A percentile compares a stretch with the other conserved stretches of the same genome.
These are phyloP conservation scores for Coprinopsis cinerea DNA, from an alignment of 768 basidiomycete genomes.

Conservation along the genomic window DNA sequence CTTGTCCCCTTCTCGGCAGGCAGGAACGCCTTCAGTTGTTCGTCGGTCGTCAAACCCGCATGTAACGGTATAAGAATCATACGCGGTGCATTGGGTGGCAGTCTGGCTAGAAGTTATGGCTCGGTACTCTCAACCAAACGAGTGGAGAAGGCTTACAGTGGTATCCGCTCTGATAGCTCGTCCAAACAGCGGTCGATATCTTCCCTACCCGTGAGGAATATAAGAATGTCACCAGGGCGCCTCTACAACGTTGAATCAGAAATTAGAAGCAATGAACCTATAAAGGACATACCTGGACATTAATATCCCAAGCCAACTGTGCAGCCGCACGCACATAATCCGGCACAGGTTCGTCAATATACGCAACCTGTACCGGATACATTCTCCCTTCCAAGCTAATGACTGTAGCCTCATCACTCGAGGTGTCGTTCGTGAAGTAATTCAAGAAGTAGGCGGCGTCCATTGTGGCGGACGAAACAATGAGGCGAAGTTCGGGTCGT, in stretches of 20 bases:
- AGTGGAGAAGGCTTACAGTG: constrained; percentile 46
- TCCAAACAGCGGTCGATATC: constrained; percentile 91
- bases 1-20: constrained; percentile 67
- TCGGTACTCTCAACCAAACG: constrained; percentile 4
- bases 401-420: constrained; percentile 70
- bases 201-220: constrained; percentile 93
- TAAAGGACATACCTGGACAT: constrained; percentile 52
- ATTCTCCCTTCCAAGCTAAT: constrained; percentile 90
- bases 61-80: constrained; percentile 75
- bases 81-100: constrained; percentile 48
- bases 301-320: constrained; percentile 78
- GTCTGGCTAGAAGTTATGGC: constrained; percentile 25
- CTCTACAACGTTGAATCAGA: constrained; percentile 41
- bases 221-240: constrained; percentile 81
- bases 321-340: constrained; percentile 85
- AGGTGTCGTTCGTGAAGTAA: constrained; percentile 71
- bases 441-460: constrained; percentile 87
- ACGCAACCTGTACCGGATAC: constrained; percentile 93
- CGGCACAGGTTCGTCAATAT: constrained; percentile 66
- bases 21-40: constrained; percentile 84
- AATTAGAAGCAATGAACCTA: neutral
- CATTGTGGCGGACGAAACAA: constrained; percentile 94
- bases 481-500: constrained; percentile 81
- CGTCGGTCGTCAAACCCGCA: constrained; percentile 82
- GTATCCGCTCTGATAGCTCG: constrained; percentile 69